Evolutionary conservation across 1,139 yeast species (phyloP).

Genomic region (Entelexis paramagnoliae): DNA sequence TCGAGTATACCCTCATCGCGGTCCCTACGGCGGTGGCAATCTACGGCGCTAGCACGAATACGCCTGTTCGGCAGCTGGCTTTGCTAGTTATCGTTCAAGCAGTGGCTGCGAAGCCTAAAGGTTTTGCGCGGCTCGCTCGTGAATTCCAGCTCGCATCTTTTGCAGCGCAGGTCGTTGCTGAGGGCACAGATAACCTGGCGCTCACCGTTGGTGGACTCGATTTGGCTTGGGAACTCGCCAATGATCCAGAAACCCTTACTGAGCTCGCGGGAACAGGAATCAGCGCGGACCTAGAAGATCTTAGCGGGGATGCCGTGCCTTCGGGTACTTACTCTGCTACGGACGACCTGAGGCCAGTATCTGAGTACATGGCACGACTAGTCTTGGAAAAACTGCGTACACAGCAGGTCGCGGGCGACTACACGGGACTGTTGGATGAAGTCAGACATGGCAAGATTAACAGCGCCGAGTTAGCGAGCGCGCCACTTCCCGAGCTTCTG

Average conservation of each 20-base stretch:
- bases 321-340: conserved; percentile 1
- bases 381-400: conserved; percentile 1
- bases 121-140: conserved; percentile 25
- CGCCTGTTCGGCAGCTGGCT: conserved; percentile 50
- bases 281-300: conserved; percentile 7
- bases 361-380: conserved; percentile 7
- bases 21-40: conserved; percentile 57
- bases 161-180: conserved; percentile 61
- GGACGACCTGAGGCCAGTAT: conserved; percentile 15
- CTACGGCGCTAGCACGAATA: conserved; percentile 68
- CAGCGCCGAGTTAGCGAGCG: background rate
- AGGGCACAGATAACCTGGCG: conserved; percentile 31
- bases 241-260: conserved; percentile 12
- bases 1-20: conserved; percentile 41
- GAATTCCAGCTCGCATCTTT: conserved; percentile 30
- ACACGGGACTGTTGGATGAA: background rate
- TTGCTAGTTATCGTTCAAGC: conserved; percentile 50
- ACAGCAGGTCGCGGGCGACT: background rate
- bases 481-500: conserved; percentile 17
- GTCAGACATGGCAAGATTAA: background rate
- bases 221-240: conserved; percentile 40
- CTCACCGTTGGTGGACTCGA: conserved; percentile 48
- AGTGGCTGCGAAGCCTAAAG: conserved; percentile 26
- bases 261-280: conserved; percentile 8
- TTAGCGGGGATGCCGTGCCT: conserved; percentile 4